Evolutionary conservation across 129 eudicot species (phyloP).

Genomic region (Flaveria ramosissima): DNA sequence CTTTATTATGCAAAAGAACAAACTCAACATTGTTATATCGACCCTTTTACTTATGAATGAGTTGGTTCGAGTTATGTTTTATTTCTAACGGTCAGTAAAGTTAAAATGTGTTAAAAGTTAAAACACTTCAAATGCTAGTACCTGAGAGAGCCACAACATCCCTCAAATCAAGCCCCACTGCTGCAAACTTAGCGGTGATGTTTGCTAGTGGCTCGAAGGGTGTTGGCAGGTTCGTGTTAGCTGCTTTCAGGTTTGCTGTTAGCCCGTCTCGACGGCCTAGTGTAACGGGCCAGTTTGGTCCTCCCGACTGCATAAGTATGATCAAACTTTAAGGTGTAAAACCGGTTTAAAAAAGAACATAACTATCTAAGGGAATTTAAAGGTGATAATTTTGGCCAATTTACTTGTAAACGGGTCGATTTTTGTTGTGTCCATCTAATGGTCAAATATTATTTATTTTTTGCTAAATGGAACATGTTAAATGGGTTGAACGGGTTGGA

Average conservation of each 20-base stretch:
- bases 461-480: not conserved
- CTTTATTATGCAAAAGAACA: not conserved
- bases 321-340: not conserved
- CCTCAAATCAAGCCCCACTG: slow-evolving; percentile 67
- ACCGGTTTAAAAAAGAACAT: not conserved
- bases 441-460: not conserved
- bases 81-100: not conserved
- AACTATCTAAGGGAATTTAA: not conserved
- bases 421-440: not conserved
- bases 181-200: slow-evolving; percentile 68
- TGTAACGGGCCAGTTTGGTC: slow-evolving; percentile 68
- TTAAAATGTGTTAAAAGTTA: not conserved
- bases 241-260: slow-evolving; percentile 63
- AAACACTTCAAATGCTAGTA: slow-evolving; percentile 6
- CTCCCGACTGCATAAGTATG: slow-evolving; percentile 60
- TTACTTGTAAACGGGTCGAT: not conserved
- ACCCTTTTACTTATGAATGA: not conserved
- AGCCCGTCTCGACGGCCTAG: slow-evolving; percentile 79
- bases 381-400: not conserved
- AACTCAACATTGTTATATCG: not conserved
- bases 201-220: slow-evolving; percentile 73
- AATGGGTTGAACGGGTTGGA: not conserved
- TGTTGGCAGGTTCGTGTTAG: slow-evolving; percentile 70
- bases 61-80: not conserved
- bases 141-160: slow-evolving; percentile 92